Conservation (phyloP, 139 green algal species). For the Eudorina sp. region DNA sequence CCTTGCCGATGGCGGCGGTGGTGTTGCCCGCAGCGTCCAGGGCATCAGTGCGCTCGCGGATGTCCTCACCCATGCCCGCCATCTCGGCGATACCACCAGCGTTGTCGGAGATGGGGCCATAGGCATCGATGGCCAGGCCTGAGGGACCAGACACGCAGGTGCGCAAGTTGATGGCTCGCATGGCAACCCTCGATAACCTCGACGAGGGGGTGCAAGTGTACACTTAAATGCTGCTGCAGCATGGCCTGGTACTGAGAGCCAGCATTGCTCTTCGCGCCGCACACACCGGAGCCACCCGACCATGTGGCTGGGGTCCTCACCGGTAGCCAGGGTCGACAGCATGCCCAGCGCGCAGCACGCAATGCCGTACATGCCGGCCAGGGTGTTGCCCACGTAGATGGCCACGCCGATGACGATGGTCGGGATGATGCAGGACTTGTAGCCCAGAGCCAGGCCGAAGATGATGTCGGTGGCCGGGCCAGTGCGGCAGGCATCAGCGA, state of each 20-base stretch:
- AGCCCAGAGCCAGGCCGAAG: constrained; percentile 98
- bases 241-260: too few species aligned
- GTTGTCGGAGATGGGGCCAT: constrained; percentile 98
- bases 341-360: constrained; percentile 97
- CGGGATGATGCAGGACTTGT: constrained; percentile 92
- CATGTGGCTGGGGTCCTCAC: too few species aligned
- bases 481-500: constrained; percentile 95
- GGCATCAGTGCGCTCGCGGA: constrained; percentile 97
- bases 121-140: constrained; percentile 95
- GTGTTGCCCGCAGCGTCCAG: constrained; percentile 98
- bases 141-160: neutral
- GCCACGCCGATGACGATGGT: constrained; percentile 89
- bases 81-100: constrained; percentile 98
- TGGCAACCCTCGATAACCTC: too few species aligned
- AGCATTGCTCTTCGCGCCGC: too few species aligned
- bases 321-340: constrained; percentile 93
- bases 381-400: constrained; percentile 92
- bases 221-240: too few species aligned
- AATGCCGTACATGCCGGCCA: constrained; percentile 96
- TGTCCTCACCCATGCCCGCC: constrained; percentile 97
- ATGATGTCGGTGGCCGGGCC: constrained; percentile 98
- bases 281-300: too few species aligned
- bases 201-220: too few species aligned
- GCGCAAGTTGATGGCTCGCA: too few species aligned
- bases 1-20: constrained; percentile 98